Evolutionary conservation across 176 grass and related monocot genomes (phyloP).

Genomic region (Carex kokanica): DNA sequence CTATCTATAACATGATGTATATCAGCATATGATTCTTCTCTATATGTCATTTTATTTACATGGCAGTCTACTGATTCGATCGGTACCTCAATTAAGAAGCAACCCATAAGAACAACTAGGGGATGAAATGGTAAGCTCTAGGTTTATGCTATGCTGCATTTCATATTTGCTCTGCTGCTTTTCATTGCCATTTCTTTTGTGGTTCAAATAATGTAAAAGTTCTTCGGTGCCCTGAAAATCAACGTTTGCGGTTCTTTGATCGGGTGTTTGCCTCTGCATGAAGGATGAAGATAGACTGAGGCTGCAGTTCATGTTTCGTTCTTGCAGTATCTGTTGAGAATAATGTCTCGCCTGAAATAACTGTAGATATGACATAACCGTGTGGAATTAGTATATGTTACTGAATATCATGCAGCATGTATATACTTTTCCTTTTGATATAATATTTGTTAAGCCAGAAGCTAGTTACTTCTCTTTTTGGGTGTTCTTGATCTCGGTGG

Average conservation of each 20-base stretch:
- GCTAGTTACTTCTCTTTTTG: not conserved
- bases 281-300: not conserved
- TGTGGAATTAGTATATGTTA: not conserved
- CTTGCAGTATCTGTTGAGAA: conserved; percentile 5
- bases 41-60: conserved; percentile 9
- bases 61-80: not conserved
- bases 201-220: not conserved
- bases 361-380: not conserved
- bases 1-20: not conserved
- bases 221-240: not conserved
- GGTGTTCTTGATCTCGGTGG: not conserved
- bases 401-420: not conserved
- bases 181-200: not conserved
- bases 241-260: not conserved
- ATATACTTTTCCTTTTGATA: no score
- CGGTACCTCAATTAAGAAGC: conserved; percentile 27
- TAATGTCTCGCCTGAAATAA: not conserved
- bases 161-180: conserved; percentile 16
- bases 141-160: conserved; percentile 35
- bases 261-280: not conserved
- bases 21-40: not conserved
- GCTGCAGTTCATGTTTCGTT: conserved; percentile 14
- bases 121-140: conserved; percentile 55
- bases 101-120: conserved; percentile 38
- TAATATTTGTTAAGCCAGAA: not conserved